Conservation (phyloP, 805 yeast species). For the Barnettozyma californica region DNA sequence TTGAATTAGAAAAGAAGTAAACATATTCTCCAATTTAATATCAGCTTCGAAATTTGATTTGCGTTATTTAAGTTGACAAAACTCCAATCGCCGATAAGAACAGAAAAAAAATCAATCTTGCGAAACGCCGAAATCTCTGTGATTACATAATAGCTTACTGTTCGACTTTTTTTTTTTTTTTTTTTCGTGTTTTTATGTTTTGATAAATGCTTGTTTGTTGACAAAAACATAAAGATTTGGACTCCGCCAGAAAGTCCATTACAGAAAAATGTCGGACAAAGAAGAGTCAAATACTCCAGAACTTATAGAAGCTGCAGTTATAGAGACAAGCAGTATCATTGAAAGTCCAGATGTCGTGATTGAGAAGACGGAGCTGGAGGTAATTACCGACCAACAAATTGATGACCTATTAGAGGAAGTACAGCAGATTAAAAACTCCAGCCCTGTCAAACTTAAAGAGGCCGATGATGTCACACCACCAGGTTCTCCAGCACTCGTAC, state of each 20-base stretch:
- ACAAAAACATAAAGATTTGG: neutral
- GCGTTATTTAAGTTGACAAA: neutral
- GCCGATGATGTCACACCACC: slow-evolving; percentile 9
- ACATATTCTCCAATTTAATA: neutral
- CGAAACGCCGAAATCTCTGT: neutral
- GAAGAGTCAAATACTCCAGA: neutral
- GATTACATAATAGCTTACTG: neutral
- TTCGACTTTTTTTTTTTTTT: neutral
- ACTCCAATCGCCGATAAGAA: neutral
- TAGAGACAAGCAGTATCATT: neutral
- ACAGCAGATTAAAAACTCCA: slow-evolving; percentile 18
- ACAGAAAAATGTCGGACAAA: neutral
- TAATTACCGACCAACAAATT: slow-evolving; percentile 23
- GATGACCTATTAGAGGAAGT: slow-evolving; percentile 25
- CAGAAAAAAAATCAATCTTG: neutral
- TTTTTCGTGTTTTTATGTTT: neutral
- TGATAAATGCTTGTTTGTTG: neutral
- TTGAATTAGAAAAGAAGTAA: neutral
- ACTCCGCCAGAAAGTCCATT: neutral
- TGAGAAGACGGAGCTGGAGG: slow-evolving; percentile 8
- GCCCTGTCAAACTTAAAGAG: slow-evolving; percentile 13
- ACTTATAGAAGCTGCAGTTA: neutral
- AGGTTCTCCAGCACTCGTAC: neutral
- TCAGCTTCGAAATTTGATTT: neutral
- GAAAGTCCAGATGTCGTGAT: neutral